phyloP scores from a whole-genome alignment of 2,329 filamentous ascomycete species.

The Metarhizium album region DNA sequence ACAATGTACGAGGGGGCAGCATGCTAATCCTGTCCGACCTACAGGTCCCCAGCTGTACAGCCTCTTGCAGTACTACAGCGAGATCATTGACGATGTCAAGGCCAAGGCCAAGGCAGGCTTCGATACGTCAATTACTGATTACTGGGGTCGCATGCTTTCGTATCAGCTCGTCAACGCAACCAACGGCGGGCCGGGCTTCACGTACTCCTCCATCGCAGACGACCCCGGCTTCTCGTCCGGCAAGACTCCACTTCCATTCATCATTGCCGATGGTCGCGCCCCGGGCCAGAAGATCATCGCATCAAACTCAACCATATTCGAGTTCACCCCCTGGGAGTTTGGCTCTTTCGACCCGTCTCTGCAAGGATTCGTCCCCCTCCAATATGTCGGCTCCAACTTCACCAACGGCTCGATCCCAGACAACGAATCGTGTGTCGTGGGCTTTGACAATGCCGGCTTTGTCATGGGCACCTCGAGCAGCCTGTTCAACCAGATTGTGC shows the following conservation, averaged over 20 bases:
- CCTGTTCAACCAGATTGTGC: slow-evolving; percentile 61
- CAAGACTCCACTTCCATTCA: slow-evolving; percentile 36
- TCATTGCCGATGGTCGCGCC: slow-evolving; percentile 37
- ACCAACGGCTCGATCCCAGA: slow-evolving; percentile 33
- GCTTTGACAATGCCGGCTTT: slow-evolving; percentile 71
- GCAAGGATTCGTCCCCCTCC: slow-evolving; percentile 47
- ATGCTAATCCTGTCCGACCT: neutral
- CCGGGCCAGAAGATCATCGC: slow-evolving; percentile 32
- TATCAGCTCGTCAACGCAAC: slow-evolving; percentile 74
- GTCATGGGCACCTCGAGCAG: slow-evolving; percentile 75
- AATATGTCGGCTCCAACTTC: slow-evolving; percentile 51
- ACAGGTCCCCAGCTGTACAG: slow-evolving; percentile 25
- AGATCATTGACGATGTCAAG: slow-evolving; percentile 23
- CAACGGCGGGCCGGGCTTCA: slow-evolving; percentile 64
- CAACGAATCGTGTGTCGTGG: slow-evolving; percentile 39
- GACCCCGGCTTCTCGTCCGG: slow-evolving; percentile 31
- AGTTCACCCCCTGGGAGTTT: slow-evolving; percentile 57
- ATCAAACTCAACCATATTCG: slow-evolving; percentile 50
- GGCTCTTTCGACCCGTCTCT: slow-evolving; percentile 52
- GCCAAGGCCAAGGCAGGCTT: slow-evolving; percentile 30
- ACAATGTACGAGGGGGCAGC: too few species aligned
- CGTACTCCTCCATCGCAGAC: slow-evolving; percentile 60
- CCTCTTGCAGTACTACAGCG: slow-evolving; percentile 27
- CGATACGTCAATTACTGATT: slow-evolving; percentile 67
- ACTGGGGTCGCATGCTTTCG: slow-evolving; percentile 78